Conservation (phyloP, 2,329 filamentous ascomycete species). For the Microascus cirrosus region DNA sequence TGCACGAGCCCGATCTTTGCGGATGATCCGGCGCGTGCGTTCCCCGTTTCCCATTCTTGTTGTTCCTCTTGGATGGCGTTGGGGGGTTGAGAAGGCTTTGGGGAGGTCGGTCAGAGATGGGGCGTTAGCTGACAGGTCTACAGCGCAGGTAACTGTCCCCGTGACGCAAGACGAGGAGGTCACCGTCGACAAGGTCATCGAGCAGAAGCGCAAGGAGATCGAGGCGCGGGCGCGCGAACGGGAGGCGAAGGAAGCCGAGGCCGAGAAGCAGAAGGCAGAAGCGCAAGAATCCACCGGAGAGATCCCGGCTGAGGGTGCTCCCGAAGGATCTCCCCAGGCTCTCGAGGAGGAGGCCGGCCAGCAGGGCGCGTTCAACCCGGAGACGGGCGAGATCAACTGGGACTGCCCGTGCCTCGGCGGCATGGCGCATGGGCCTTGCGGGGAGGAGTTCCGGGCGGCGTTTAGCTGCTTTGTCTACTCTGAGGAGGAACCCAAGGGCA, state of each 20-base stretch:
- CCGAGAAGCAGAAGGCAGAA: constrained; percentile 10
- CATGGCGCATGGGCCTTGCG: constrained; percentile 94
- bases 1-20: constrained; percentile 83
- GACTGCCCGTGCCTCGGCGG: constrained; percentile 95
- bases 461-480: constrained; percentile 99
- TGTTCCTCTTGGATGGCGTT: background rate
- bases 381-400: constrained; percentile 99
- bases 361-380: constrained; percentile 92
- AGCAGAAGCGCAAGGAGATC: constrained; percentile 46
- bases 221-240: constrained; percentile 19
- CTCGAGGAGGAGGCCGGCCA: constrained; percentile 74
- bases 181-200: constrained; percentile 57
- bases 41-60: constrained; percentile 1
- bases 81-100: background rate
- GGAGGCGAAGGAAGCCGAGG: constrained; percentile 10
- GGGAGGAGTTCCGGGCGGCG: constrained; percentile 86
- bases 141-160: constrained; percentile 15
- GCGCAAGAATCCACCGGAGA: constrained; percentile 15
- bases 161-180: constrained; percentile 45
- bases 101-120: background rate
- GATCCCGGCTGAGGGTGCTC: constrained; percentile 8
- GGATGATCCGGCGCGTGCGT: constrained; percentile 61
- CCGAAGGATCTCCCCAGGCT: constrained; percentile 31
- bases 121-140: background rate
- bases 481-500: constrained; percentile 88